These are phyloP conservation scores for Sphaerulina musiva DNA, from an alignment of 2,329 filamentous ascomycete species.

Conservation along the genomic window DNA sequence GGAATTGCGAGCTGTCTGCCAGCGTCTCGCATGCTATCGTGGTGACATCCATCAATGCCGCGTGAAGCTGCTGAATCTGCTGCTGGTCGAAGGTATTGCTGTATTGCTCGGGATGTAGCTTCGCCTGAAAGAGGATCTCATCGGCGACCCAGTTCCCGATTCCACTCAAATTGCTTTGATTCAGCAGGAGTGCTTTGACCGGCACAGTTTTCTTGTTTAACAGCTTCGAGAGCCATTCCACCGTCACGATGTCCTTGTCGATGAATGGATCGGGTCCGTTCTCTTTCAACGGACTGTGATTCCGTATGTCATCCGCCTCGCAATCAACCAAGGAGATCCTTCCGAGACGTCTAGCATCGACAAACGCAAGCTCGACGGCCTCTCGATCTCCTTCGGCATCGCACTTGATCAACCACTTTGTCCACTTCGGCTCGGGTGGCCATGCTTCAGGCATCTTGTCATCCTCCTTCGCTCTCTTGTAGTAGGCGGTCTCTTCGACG, in stretches of 20 bases:
- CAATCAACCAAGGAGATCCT: slow-evolving; percentile 79
- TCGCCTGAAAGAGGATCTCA: slow-evolving; percentile 84
- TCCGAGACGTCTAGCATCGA: slow-evolving; percentile 72
- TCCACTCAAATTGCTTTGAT: slow-evolving; percentile 82
- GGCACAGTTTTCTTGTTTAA: slow-evolving; percentile 73
- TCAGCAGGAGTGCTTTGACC: slow-evolving; percentile 79
- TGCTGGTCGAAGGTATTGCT: slow-evolving; percentile 69
- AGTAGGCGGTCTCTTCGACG: slow-evolving; percentile 70
- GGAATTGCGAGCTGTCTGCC: slow-evolving; percentile 77
- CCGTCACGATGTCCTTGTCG: slow-evolving; percentile 69
- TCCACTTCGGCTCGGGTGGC: slow-evolving; percentile 83
- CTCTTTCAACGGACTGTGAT: slow-evolving; percentile 71
- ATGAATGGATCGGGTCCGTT: slow-evolving; percentile 91
- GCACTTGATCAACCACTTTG: slow-evolving; percentile 74
- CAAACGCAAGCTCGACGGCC: slow-evolving; percentile 67
- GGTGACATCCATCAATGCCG: slow-evolving; percentile 71
- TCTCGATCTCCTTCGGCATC: slow-evolving; percentile 28
- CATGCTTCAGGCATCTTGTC: slow-evolving; percentile 53
- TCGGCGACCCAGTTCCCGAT: slow-evolving; percentile 98
- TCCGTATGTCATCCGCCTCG: slow-evolving; percentile 66
- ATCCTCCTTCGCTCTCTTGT: slow-evolving; percentile 53
- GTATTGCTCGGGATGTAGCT: slow-evolving; percentile 87
- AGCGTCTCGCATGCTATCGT: slow-evolving; percentile 69
- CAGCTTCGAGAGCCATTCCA: slow-evolving; percentile 65
- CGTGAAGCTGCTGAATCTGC: slow-evolving; percentile 66